Conservation (phyloP, 208 protist species). For the Wallacemonas sp. region DNA sequence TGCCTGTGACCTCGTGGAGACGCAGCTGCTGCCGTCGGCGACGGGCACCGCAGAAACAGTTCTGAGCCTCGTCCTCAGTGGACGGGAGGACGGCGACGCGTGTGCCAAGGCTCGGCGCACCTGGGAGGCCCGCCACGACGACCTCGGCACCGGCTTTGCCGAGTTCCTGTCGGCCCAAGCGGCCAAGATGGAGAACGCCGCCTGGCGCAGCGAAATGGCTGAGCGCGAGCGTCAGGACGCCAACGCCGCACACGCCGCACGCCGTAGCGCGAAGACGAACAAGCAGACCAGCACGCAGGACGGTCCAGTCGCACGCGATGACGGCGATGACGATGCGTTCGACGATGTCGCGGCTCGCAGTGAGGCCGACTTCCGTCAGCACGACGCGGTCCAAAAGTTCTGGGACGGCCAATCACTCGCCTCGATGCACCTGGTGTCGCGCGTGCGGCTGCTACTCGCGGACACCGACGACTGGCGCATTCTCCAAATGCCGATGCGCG, state of each 20-base stretch:
- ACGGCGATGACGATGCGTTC: no score
- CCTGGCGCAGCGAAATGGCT: not conserved
- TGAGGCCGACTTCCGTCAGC: not conserved
- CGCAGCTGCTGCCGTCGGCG: not conserved
- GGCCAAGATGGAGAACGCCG: not conserved
- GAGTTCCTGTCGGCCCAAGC: not conserved
- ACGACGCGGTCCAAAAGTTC: not conserved
- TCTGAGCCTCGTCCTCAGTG: constrained; percentile 3
- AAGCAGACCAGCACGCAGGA: no score
- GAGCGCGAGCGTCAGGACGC: not conserved
- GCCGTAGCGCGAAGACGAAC: no score
- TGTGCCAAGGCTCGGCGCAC: not conserved
- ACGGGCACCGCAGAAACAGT: not conserved
- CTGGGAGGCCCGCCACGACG: constrained; percentile 6
- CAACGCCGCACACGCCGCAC: not conserved
- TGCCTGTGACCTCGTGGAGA: constrained; percentile 15
- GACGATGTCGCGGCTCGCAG: not conserved
- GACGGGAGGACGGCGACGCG: not conserved
- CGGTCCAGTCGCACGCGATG: not conserved
- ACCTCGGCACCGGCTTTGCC: not conserved
- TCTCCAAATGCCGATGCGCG: not conserved
- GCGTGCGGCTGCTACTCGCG: constrained; percentile 19
- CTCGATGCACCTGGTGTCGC: constrained; percentile 16
- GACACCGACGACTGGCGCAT: constrained; percentile 2
- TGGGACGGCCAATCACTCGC: constrained; percentile 3